phyloP scores from a whole-genome alignment of 1,139 yeast genomes.

The Debaryomyces robertsiae region DNA sequence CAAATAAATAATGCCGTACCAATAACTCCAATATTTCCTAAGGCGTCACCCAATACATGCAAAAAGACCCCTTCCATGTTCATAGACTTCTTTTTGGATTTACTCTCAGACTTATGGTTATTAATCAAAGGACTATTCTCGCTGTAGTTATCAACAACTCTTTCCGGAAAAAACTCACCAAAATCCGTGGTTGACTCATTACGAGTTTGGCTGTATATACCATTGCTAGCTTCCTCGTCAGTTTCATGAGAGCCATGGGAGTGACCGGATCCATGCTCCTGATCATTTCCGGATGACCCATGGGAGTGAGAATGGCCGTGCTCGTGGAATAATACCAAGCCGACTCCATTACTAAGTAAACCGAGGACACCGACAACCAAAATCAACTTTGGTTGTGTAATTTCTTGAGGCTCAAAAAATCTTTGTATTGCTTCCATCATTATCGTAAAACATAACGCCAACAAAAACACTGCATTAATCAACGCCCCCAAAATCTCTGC shows the following conservation, averaged over 20 bases:
- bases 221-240: slow-evolving; percentile 16
- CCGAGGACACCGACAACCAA: slow-evolving; percentile 84
- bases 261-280: slow-evolving; percentile 13
- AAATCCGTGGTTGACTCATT: slow-evolving; percentile 28
- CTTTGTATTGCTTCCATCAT: slow-evolving; percentile 92
- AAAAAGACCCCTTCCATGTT: slow-evolving; percentile 97
- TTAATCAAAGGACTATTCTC: slow-evolving; percentile 37
- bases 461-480: slow-evolving; percentile 86
- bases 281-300: slow-evolving; percentile 23
- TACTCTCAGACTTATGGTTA: slow-evolving; percentile 20
- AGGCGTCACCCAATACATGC: slow-evolving; percentile 94
- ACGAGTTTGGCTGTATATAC: slow-evolving; percentile 29
- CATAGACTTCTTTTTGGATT: slow-evolving; percentile 57
- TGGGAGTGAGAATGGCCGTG: slow-evolving; percentile 74
- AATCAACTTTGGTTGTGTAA: slow-evolving; percentile 78
- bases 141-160: slow-evolving; percentile 36
- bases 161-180: slow-evolving; percentile 42
- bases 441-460: slow-evolving; percentile 91
- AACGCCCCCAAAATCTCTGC: slow-evolving; percentile 95
- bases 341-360: slow-evolving; percentile 76
- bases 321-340: slow-evolving; percentile 86
- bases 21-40: slow-evolving; percentile 94
- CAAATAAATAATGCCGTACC: slow-evolving; percentile 87
- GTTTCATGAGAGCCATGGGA: slow-evolving; percentile 26
- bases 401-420: slow-evolving; percentile 75